Evolutionary conservation across 495 filamentous ascomycete species (phyloP).

Genomic region (Diplogelasinospora grovesii): DNA sequence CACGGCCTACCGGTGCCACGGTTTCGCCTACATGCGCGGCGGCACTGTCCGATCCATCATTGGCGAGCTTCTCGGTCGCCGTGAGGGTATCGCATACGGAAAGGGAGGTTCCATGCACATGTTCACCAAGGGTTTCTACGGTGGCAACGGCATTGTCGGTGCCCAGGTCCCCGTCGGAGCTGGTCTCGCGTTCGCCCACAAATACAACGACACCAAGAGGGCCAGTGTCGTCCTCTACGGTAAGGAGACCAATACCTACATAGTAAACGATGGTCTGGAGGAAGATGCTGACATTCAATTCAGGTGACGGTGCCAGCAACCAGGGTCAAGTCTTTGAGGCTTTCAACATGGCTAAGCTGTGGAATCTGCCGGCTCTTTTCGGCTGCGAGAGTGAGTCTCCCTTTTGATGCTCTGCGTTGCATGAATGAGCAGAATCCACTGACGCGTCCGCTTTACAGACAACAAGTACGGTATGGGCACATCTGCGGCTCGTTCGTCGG

Average conservation of each 20-base stretch:
- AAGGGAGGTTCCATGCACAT: slow-evolving; percentile 99
- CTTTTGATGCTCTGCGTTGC: neutral
- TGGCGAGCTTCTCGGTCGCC: slow-evolving; percentile 88
- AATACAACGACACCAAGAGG: slow-evolving; percentile 80
- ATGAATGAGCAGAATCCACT: neutral
- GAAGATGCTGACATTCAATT: slow-evolving; percentile 4
- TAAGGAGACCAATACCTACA: slow-evolving; percentile 4
- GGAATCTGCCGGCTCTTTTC: slow-evolving; percentile 91
- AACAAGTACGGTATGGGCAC: slow-evolving; percentile 99
- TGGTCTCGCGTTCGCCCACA: slow-evolving; percentile 92
- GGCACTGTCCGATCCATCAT: slow-evolving; percentile 89
- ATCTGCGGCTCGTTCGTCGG: slow-evolving; percentile 85
- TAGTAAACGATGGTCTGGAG: neutral
- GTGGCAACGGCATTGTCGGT: slow-evolving; percentile 97
- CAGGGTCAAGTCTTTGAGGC: slow-evolving; percentile 99
- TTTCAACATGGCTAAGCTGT: slow-evolving; percentile 99
- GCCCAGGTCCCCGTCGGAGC: slow-evolving; percentile 97
- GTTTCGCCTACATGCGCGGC: slow-evolving; percentile 94
- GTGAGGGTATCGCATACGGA: slow-evolving; percentile 94
- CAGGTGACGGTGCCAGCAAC: slow-evolving; percentile 84
- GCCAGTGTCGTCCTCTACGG: slow-evolving; percentile 88
- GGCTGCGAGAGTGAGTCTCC: slow-evolving; percentile 86
- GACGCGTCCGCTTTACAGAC: no score
- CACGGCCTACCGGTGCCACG: slow-evolving; percentile 97
- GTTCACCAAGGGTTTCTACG: slow-evolving; percentile 97